Conservation (phyloP, 345 rosid species). For the Melaleuca alternifolia region DNA sequence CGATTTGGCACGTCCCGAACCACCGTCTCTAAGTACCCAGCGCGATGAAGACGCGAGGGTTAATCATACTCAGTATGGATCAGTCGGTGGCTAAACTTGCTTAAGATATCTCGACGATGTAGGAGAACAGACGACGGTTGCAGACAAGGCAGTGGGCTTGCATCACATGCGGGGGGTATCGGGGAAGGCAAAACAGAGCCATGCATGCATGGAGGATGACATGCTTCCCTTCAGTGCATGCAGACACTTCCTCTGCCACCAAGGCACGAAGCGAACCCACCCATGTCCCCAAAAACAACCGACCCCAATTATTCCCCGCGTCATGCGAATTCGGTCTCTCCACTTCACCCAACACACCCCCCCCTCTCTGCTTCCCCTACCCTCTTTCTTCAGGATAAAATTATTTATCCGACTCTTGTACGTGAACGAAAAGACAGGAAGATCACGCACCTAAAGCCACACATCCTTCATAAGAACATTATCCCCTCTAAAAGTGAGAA, state of each 20-base stretch:
- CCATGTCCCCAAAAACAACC: neutral
- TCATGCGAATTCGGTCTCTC: conserved; percentile 2
- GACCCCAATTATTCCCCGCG: conserved; percentile 2
- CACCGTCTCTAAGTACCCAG: neutral
- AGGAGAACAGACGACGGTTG: neutral
- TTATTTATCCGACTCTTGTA: conserved; percentile 3
- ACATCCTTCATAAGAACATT: neutral
- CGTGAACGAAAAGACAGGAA: neutral
- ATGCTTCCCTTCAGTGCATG: conserved; percentile 27
- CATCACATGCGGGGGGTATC: conserved; percentile 24
- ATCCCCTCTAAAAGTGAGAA: neutral
- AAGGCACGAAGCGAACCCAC: neutral
- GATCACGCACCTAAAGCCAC: neutral
- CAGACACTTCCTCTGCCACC: conserved; percentile 4
- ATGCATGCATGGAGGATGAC: conserved; percentile 12
- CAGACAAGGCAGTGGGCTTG: conserved; percentile 2
- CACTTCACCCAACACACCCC: neutral
- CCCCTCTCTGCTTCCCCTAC: conserved; percentile 5
- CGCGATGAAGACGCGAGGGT: neutral
- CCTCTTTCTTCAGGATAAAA: conserved; percentile 14
- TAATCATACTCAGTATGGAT: neutral
- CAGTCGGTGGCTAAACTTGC: neutral
- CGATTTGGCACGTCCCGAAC: neutral
- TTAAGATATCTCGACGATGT: neutral
- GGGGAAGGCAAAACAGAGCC: neutral